Conservation (phyloP, 2,329 filamentous ascomycete species). For the Trichothecium sympodiale region DNA sequence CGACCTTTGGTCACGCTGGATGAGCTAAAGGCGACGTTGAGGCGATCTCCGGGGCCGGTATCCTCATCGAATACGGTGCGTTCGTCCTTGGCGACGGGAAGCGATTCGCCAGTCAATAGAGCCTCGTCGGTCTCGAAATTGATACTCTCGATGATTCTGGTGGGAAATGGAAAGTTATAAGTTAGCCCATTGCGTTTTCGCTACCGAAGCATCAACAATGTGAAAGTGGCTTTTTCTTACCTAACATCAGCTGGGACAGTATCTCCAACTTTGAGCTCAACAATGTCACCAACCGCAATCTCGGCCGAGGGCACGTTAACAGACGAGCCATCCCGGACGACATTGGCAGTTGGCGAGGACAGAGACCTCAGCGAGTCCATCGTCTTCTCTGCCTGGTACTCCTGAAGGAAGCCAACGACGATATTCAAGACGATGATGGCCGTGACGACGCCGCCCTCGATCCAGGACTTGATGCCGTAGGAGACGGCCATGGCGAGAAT, state of each 20-base stretch:
- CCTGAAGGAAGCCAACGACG: conserved; percentile 36
- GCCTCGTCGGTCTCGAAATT: conserved; percentile 61
- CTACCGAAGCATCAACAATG: neutral
- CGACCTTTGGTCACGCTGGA: conserved; percentile 52
- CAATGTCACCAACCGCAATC: conserved; percentile 47
- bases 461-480: conserved; percentile 47
- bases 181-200: too few species aligned
- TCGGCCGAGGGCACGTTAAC: conserved; percentile 26
- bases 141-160: conserved; percentile 38
- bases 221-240: neutral
- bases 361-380: conserved; percentile 35
- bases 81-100: conserved; percentile 45
- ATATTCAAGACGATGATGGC: conserved; percentile 49
- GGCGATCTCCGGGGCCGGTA: conserved; percentile 42
- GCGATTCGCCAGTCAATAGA: conserved; percentile 52
- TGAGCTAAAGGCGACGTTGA: conserved; percentile 52
- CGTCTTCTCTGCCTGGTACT: conserved; percentile 36
- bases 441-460: conserved; percentile 47
- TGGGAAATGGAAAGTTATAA: too few species aligned
- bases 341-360: conserved; percentile 30
- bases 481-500: conserved; percentile 47
- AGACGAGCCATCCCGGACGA: conserved; percentile 28
- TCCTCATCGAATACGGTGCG: conserved; percentile 28
- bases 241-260: conserved; percentile 51
- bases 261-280: conserved; percentile 42